These are phyloP conservation scores for Hondaea fermentalgiana DNA, from an alignment of 108 stramenopile genomes.

Conservation along the genomic window DNA sequence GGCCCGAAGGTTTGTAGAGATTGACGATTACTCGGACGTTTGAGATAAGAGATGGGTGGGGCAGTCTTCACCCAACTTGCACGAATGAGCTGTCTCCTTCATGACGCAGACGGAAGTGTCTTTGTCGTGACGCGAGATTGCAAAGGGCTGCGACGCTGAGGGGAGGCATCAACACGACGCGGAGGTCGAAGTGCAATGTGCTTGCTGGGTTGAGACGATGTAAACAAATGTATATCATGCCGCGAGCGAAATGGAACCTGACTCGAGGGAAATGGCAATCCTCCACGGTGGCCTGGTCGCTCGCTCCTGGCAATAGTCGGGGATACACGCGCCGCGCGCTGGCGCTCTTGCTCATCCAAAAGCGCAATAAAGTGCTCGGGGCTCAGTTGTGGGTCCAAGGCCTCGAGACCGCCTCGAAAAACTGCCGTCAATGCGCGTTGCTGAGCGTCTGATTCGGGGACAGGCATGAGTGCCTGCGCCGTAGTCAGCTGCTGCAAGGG, in stretches of 20 bases:
- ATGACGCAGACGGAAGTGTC: too few species aligned
- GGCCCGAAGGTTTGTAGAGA: too few species aligned
- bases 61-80: too few species aligned
- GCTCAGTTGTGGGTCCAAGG: neutral
- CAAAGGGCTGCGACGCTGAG: too few species aligned
- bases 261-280: neutral
- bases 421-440: neutral
- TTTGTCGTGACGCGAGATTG: too few species aligned
- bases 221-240: neutral
- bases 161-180: neutral
- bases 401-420: neutral
- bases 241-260: neutral
- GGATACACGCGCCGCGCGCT: neutral
- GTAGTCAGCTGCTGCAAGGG: neutral
- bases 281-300: neutral
- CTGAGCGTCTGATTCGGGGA: neutral
- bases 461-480: neutral
- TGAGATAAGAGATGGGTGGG: too few species aligned
- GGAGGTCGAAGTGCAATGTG: neutral
- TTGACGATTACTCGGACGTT: too few species aligned
- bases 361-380: neutral
- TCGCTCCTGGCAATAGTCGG: neutral
- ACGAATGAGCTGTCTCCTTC: too few species aligned
- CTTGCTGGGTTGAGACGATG: neutral
- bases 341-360: neutral